Percentiles rank a stretch among this genome's conserved stretches.
phyloP scores from a whole-genome alignment of 768 basidiomycete genomes.

The Filobasidium wieringae region DNA sequence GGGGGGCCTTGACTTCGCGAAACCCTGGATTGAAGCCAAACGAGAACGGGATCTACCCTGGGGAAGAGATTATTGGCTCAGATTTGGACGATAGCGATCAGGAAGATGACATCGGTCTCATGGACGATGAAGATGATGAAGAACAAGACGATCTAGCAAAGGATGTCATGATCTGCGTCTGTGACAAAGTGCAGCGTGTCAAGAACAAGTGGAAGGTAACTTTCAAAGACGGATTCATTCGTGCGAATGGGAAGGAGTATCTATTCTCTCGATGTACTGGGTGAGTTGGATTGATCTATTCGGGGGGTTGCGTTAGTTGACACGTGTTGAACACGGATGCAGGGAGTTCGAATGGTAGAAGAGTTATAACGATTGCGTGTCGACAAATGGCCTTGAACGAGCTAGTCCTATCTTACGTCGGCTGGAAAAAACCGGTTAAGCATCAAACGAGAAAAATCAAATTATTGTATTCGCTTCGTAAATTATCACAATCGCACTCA shows the following conservation, averaged over 20 bases:
- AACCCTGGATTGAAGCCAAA: constrained; percentile 22
- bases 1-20: not conserved
- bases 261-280: constrained; percentile 93
- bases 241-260: constrained; percentile 93
- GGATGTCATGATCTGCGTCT: constrained; percentile 95
- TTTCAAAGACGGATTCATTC: constrained; percentile 94
- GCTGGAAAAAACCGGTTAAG: no score
- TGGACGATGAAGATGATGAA: constrained; percentile 52
- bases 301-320: not conserved
- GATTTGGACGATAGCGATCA: constrained; percentile 80
- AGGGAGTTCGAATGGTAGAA: not conserved
- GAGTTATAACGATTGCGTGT: no score
- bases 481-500: no score
- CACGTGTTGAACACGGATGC: not conserved
- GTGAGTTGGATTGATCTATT: constrained; percentile 44
- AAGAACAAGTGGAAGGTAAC: constrained; percentile 99
- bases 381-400: no score
- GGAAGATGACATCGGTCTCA: constrained; percentile 66
- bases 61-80: constrained; percentile 78
- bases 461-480: no score
- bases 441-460: no score
- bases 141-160: constrained; percentile 48
- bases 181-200: constrained; percentile 97
- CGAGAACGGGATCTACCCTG: constrained; percentile 38
- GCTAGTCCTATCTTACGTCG: no score